phyloP scores from a whole-genome alignment of 371 early-diverging fungal species.

The Umbelopsis sp. region DNA sequence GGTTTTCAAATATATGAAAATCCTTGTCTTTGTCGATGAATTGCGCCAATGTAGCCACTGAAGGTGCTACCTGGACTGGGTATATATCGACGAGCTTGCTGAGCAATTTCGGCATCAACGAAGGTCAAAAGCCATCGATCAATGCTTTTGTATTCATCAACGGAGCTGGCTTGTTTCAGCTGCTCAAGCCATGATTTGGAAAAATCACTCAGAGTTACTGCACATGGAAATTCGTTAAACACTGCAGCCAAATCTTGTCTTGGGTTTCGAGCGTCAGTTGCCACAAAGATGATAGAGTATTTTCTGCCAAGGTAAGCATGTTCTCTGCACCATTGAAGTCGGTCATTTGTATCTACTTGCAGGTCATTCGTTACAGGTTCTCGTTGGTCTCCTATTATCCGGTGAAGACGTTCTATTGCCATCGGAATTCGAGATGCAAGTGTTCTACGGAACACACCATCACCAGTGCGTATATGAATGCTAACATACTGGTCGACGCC shows the following conservation, averaged over 20 bases:
- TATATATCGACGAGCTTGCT: constrained; percentile 8
- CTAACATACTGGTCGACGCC: constrained; percentile 13
- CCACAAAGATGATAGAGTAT: constrained; percentile 33
- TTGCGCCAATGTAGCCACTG: constrained; percentile 16
- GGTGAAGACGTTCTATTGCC: constrained; percentile 7
- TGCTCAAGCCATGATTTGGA: neutral
- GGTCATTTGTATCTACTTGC: neutral
- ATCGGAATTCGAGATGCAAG: neutral
- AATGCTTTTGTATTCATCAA: neutral
- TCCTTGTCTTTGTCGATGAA: neutral
- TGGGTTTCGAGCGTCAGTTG: constrained; percentile 45
- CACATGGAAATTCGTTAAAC: constrained; percentile 45
- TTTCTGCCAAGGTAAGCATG: neutral
- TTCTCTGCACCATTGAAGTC: neutral
- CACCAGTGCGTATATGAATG: constrained; percentile 47
- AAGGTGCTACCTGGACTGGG: constrained; percentile 14
- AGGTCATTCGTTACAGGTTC: neutral
- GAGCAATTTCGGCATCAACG: constrained; percentile 12
- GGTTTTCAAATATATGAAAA: neutral
- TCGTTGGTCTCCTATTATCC: constrained; percentile 14
- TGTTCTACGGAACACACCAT: constrained; percentile 30
- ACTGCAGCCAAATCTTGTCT: constrained; percentile 29
- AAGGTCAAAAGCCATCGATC: constrained; percentile 12
- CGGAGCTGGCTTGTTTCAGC: neutral
- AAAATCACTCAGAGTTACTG: constrained; percentile 27